Conservation (phyloP, 129 eudicot species). For the Helichrysum umbraculigerum region DNA sequence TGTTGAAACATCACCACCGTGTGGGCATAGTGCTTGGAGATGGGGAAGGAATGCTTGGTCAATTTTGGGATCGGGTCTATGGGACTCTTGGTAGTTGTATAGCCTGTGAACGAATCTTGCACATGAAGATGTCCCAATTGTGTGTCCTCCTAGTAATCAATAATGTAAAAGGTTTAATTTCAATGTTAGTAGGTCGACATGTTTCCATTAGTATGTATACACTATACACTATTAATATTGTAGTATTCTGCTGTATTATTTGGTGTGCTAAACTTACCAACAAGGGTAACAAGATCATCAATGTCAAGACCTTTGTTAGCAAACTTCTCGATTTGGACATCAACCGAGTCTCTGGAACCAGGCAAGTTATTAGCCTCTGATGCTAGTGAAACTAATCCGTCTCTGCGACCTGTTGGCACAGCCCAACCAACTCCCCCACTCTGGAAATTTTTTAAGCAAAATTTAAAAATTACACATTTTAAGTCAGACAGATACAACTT, state of each 20-base stretch:
- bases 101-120: constrained; percentile 51
- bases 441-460: constrained; percentile 25
- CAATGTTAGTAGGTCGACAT: background rate
- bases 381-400: constrained; percentile 55
- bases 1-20: constrained; percentile 28
- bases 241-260: background rate
- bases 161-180: background rate
- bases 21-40: constrained; percentile 54
- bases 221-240: too few relatives aligned
- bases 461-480: background rate
- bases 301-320: constrained; percentile 52
- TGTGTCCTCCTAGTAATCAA: constrained; percentile 60
- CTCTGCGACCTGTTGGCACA: constrained; percentile 63
- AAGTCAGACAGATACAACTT: background rate
- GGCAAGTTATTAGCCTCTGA: constrained; percentile 65
- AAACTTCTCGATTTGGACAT: constrained; percentile 48
- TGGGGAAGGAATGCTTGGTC: constrained; percentile 45
- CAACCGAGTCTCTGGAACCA: constrained; percentile 42
- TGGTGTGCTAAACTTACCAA: constrained; percentile 38
- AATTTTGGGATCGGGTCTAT: constrained; percentile 32
- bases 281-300: constrained; percentile 67
- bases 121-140: constrained; percentile 76
- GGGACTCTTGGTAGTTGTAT: constrained; percentile 32
- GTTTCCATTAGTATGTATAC: background rate
- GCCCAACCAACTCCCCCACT: constrained; percentile 68